Conservation (phyloP, 2,329 filamentous ascomycete genomes). For the Sarocladium oryzae region DNA sequence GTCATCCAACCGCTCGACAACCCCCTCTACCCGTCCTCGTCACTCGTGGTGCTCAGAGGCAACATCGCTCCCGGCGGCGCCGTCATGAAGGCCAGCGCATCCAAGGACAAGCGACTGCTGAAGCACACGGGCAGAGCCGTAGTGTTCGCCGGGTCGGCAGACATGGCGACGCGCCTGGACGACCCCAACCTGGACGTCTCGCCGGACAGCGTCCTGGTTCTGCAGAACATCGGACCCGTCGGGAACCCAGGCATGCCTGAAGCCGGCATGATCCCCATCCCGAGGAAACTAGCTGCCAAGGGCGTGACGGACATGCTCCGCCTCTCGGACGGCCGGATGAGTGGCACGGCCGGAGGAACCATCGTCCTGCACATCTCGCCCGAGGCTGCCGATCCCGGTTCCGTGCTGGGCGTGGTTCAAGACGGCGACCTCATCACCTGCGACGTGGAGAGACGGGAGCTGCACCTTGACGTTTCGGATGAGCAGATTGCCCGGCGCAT, state of each 20-base stretch:
- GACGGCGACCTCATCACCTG: constrained; percentile 76
- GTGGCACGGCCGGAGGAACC: constrained; percentile 80
- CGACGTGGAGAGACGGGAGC: constrained; percentile 61
- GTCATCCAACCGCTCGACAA: constrained; percentile 59
- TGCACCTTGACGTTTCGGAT: constrained; percentile 53
- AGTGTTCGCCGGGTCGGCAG: constrained; percentile 69
- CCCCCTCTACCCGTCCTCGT: constrained; percentile 67
- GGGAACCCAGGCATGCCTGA: constrained; percentile 93
- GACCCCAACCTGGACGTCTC: constrained; percentile 55
- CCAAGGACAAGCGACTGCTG: constrained; percentile 60
- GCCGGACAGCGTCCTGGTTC: constrained; percentile 60
- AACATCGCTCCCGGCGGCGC: constrained; percentile 80
- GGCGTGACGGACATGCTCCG: constrained; percentile 75
- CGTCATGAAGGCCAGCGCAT: constrained; percentile 84
- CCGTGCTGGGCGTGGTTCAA: constrained; percentile 68
- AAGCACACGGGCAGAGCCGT: constrained; percentile 43
- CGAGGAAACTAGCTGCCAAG: constrained; percentile 71
- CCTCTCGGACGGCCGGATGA: constrained; percentile 82
- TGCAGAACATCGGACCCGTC: constrained; percentile 84
- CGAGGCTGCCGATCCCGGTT: constrained; percentile 70
- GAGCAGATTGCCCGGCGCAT: constrained; percentile 61
- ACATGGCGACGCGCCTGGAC: constrained; percentile 60
- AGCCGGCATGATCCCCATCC: constrained; percentile 55
- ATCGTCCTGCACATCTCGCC: constrained; percentile 85
- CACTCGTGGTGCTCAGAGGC: constrained; percentile 74